Evolutionary conservation across 1,139 yeast genomes (phyloP).

Genomic region (Hansenula sp.): DNA sequence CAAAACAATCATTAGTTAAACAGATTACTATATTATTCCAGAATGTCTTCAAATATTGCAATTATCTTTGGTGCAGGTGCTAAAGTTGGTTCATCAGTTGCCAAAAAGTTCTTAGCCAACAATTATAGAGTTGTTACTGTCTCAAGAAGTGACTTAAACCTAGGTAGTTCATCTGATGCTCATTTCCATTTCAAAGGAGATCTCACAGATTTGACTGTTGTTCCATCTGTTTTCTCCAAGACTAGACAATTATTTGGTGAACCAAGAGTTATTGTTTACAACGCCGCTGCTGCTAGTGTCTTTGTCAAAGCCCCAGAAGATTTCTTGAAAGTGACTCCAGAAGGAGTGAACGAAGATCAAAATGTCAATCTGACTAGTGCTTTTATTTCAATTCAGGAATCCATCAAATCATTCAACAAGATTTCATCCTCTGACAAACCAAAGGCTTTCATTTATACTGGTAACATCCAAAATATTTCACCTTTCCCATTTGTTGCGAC

Average conservation of each 20-base stretch:
- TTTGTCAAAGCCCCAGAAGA: neutral
- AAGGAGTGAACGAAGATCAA: neutral
- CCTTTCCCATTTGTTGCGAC: neutral
- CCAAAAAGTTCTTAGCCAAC: conserved; percentile 1
- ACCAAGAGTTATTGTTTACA: conserved; percentile 4
- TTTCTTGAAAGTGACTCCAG: neutral
- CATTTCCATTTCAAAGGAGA: conserved; percentile 4
- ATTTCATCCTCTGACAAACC: conserved; percentile 1
- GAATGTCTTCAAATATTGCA: conserved; percentile 1
- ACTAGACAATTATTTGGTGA: conserved; percentile 4
- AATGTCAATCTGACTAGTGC: neutral
- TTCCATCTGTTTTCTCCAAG: conserved; percentile 1
- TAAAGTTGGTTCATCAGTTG: neutral
- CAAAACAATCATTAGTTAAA: neutral
- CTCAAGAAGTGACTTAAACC: conserved; percentile 2
- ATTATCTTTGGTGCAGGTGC: conserved; percentile 5
- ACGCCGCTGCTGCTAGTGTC: conserved; percentile 1
- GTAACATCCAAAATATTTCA: conserved; percentile 3
- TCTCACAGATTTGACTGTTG: neutral
- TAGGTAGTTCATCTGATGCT: neutral
- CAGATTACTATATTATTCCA: neutral
- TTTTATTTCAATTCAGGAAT: neutral
- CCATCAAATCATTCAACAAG: neutral
- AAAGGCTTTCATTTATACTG: conserved; percentile 4
- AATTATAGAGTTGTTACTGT: conserved; percentile 6